Base-by-base conservation (phyloP, 768 basidiomycete genomes). In the Rhodotorula toruloides region DNA sequence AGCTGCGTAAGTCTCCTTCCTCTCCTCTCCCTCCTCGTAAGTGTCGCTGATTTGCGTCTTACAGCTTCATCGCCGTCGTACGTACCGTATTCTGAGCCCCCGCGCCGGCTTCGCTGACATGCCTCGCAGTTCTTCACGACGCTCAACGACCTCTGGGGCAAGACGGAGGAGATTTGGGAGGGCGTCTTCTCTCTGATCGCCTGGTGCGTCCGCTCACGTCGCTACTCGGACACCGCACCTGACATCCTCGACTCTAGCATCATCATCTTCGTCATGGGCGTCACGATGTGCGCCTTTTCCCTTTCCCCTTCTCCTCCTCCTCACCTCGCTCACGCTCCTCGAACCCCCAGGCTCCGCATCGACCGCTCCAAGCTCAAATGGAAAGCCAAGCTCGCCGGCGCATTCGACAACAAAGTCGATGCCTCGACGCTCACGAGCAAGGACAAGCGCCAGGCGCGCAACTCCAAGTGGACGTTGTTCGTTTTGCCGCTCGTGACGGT, bases 341-440 rank as follows among this genome's bases (percentile, higher is more conserved):
- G n/a, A n/a, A 21, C 1, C 27, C 4, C 1, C 55, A 64, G 54
- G 88, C 84, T 99, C 66, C 91, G 90, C 76, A 86, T 99, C 84
- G 93, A 98, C 77, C 82, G 87, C 74, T 88, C 94, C 17, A 89
- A 91, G 76, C 83, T 87, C n/a, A 91, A 90, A 78, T 99, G 94
- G 94, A 84, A 90, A 71, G 78, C 90, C 75, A 96, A 94, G 80
- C 85, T 98, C 54, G 81, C 85, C 61, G 81, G 80, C 19, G 88
- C 92, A 1, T 96, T 97, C 79, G 55, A 74, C 65, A 75, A 76
- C 62, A 74, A 72, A 67, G 63, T 63, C 63, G 65, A 69, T 31
- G 21, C 31, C 44, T 53, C 65, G 52, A 22, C 25, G 11, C 61
- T 63, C 25, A 44, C 65, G 39, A 44, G 68, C 50, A 63, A 76